A percentile compares a stretch with the other conserved stretches of the same genome.
phyloP scores from a whole-genome alignment of 2,329 filamentous ascomycete species.

The Fusarium sp. region DNA sequence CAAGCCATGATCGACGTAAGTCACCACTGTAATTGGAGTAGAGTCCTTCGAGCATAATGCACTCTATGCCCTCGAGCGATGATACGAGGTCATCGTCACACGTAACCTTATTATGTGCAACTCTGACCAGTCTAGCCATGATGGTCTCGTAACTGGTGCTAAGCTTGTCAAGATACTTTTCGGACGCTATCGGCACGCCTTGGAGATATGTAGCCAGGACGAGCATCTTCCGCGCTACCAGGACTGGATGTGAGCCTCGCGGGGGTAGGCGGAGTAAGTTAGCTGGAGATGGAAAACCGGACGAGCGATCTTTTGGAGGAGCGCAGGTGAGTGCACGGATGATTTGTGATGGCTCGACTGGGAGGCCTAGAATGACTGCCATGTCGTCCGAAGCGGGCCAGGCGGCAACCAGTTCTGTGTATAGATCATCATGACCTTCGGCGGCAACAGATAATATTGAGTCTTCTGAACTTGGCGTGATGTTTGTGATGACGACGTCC shows the following conservation, averaged over 20 bases:
- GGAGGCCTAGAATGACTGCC: conserved; percentile 49
- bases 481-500: background rate
- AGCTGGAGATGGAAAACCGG: conserved; percentile 34
- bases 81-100: conserved; percentile 58
- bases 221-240: conserved; percentile 57
- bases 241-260: conserved; percentile 51
- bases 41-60: conserved; percentile 60
- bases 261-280: conserved; percentile 47
- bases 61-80: conserved; percentile 61
- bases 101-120: conserved; percentile 53
- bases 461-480: background rate
- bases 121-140: conserved; percentile 45
- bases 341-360: conserved; percentile 46
- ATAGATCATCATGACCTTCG: conserved; percentile 37
- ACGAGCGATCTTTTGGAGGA: conserved; percentile 24
- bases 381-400: conserved; percentile 56
- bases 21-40: conserved; percentile 62
- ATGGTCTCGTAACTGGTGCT: conserved; percentile 31
- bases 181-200: conserved; percentile 30
- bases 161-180: conserved; percentile 8
- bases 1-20: conserved; percentile 59
- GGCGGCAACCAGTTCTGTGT: conserved; percentile 47
- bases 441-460: background rate
- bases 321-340: conserved; percentile 53
- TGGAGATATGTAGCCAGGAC: conserved; percentile 53